Percentiles rank a stretch among this genome's conserved stretches.
Conservation (phyloP, 106 monocot genomes). For the Dioscorea dumetorum region DNA sequence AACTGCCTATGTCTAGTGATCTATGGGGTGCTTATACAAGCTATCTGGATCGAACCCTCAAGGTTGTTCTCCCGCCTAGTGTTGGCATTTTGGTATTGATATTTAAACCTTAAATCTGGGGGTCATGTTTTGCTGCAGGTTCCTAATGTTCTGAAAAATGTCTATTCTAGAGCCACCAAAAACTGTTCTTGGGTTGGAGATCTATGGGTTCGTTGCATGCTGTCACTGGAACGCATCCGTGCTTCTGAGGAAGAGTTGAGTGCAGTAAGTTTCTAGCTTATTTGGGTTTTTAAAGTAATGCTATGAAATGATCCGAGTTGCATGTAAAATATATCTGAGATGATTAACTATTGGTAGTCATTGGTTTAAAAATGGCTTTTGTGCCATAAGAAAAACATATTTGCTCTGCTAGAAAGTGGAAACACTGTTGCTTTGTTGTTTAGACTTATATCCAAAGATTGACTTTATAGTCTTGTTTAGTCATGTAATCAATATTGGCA, state of each 20-base stretch:
- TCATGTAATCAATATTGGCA: no score
- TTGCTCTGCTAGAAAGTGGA: no score
- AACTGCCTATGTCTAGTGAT: constrained; percentile 73
- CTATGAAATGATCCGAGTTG: no score
- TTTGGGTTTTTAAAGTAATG: not conserved
- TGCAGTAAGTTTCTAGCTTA: constrained; percentile 38
- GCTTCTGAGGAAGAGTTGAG: constrained; percentile 69
- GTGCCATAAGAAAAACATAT: no score
- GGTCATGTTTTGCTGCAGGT: constrained; percentile 35
- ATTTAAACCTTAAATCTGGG: not conserved
- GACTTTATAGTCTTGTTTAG: no score
- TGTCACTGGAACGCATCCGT: constrained; percentile 70
- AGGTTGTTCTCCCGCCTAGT: constrained; percentile 36
- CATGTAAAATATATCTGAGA: no score
- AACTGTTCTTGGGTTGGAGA: constrained; percentile 87
- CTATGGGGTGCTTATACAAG: constrained; percentile 79
- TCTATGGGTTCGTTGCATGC: constrained; percentile 76
- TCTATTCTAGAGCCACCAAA: constrained; percentile 81
- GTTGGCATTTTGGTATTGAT: not conserved
- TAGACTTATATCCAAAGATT: no score
- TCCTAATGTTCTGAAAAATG: constrained; percentile 52
- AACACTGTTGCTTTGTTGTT: no score
- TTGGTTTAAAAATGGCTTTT: no score
- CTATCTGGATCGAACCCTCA: constrained; percentile 74
- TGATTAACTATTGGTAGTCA: no score